Evolutionary conservation across 2,329 filamentous ascomycete genomes (phyloP).

Genomic region (Chrysosporium queenslandicum): DNA sequence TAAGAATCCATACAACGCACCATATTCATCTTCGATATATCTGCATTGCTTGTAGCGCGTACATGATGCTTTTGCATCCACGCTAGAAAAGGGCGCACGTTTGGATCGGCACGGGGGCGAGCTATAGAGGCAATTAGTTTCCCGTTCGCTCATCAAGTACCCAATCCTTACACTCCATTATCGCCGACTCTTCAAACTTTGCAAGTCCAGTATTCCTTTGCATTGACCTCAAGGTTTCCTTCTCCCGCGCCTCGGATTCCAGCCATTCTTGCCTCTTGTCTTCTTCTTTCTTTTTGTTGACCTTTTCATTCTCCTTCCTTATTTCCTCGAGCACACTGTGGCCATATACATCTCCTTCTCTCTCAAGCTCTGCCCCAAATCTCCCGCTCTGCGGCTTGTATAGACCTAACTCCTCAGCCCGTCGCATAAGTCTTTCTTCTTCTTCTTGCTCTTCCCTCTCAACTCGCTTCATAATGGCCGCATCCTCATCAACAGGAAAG

Average conservation of each 20-base stretch:
- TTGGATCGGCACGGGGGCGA: slow-evolving; percentile 35
- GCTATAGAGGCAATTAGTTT: slow-evolving; percentile 17
- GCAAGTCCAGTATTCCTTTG: slow-evolving; percentile 30
- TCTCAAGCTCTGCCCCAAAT: slow-evolving; percentile 34
- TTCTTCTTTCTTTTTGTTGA: slow-evolving; percentile 37
- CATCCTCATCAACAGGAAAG: slow-evolving; percentile 40
- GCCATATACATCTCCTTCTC: slow-evolving; percentile 35
- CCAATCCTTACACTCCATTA: slow-evolving; percentile 28
- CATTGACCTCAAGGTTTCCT: slow-evolving; percentile 26
- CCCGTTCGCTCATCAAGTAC: background rate
- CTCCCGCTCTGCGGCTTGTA: slow-evolving; percentile 38
- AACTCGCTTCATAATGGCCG: slow-evolving; percentile 39
- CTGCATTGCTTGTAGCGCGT: slow-evolving; percentile 28
- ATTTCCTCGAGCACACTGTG: slow-evolving; percentile 35
- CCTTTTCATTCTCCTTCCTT: slow-evolving; percentile 33
- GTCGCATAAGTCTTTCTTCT: slow-evolving; percentile 29
- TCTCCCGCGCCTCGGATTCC: slow-evolving; percentile 39
- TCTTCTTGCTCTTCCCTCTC: slow-evolving; percentile 32
- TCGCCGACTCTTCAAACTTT: slow-evolving; percentile 28
- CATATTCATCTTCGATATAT: slow-evolving; percentile 29
- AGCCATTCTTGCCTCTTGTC: slow-evolving; percentile 44
- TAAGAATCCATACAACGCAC: slow-evolving; percentile 19
- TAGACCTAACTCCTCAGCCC: slow-evolving; percentile 33
- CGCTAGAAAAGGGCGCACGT: slow-evolving; percentile 31
- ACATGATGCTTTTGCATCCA: slow-evolving; percentile 38